These are phyloP conservation scores for Blastobotrys niveus DNA, from an alignment of 1,139 yeast species.

Conservation along the genomic window DNA sequence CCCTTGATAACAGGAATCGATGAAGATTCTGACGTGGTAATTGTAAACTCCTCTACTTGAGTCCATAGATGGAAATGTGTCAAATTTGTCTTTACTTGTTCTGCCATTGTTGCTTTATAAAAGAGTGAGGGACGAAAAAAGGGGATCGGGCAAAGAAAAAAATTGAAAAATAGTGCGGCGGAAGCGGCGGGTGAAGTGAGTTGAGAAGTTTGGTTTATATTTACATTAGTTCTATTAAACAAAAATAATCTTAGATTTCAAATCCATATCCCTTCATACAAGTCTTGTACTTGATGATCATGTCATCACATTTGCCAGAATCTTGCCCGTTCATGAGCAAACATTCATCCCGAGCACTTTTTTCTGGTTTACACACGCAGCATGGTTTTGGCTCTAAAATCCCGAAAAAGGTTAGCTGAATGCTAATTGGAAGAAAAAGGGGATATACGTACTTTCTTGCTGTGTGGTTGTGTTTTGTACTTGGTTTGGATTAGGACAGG, in stretches of 20 bases:
- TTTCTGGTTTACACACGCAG: conserved; percentile 89
- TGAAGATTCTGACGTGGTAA: conserved; percentile 9
- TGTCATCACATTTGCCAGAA: conserved; percentile 69
- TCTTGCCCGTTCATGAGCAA: conserved; percentile 77
- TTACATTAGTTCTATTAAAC: not conserved
- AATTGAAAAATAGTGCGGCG: not conserved
- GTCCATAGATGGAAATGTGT: conserved; percentile 53
- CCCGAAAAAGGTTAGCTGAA: too few relatives aligned
- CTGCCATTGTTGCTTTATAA: conserved; percentile 1
- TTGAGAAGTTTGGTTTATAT: not conserved
- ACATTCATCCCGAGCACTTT: conserved; percentile 81
- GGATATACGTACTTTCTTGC: conserved; percentile 9
- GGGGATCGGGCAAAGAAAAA: not conserved
- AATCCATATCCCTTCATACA: conserved; percentile 96
- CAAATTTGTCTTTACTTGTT: conserved; percentile 36
- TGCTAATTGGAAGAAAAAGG: too few relatives aligned
- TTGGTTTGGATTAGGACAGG: not conserved
- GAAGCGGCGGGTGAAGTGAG: not conserved
- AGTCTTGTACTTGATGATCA: conserved; percentile 63
- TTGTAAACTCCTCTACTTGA: conserved; percentile 31
- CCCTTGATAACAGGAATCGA: conserved; percentile 25
- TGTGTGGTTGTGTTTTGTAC: not conserved
- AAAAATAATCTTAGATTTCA: conserved; percentile 31
- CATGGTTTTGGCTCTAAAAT: conserved; percentile 75
- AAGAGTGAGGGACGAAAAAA: not conserved